Base-by-base conservation (phyloP, 371 early-diverging fungal species). In the Mortierella sp. region DNA sequence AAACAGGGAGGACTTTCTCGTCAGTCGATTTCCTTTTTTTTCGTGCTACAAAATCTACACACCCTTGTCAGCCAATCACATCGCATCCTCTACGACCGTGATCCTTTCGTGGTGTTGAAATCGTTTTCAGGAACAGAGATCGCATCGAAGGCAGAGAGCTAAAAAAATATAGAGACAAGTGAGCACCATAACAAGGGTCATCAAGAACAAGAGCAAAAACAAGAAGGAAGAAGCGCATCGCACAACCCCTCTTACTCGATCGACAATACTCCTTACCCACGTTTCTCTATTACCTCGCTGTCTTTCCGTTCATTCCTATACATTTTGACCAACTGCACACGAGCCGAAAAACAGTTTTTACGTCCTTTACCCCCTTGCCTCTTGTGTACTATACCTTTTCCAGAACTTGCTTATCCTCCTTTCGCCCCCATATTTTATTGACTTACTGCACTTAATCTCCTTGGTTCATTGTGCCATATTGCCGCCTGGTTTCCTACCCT, bases 61-160 rank as follows among this genome's bases (percentile, higher is more conserved):
- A 6, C 12, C 14, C 26, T 11, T 9, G 14, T 39, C 56, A 50
- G 61, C 68, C 68, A 68, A 68, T 68, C 51, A 68, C 23, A 68
- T 60, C 51, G 60, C 51, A 61, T 44, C 30, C 54, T 41, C 43
- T 43, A 19, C 60, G 68, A 68, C 68, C 68, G 68, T 68, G 68
- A 49, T 56, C 44, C 21, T 49, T 55, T 42, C 41, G 48, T 68
- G 61, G 68, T 19, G 50, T 43, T 54, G 39, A 54, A 54, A 54
- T 47, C 41, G 21, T 58, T 39, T 58, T 26, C 52, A 49, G 49
- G 49, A 23, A 21, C 26, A 49, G 52, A 19, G 17, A 44, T 21
- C 4, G 19, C 30, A 37, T 28, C 11, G 49, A 26, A 31, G 12
- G 28, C 9, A 31, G 27, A 50, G 11, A 50, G 32, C 28, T 8